These are phyloP conservation scores for Lineolata rhizophorae DNA, from an alignment of 495 filamentous ascomycete genomes.

Conservation along the genomic window DNA sequence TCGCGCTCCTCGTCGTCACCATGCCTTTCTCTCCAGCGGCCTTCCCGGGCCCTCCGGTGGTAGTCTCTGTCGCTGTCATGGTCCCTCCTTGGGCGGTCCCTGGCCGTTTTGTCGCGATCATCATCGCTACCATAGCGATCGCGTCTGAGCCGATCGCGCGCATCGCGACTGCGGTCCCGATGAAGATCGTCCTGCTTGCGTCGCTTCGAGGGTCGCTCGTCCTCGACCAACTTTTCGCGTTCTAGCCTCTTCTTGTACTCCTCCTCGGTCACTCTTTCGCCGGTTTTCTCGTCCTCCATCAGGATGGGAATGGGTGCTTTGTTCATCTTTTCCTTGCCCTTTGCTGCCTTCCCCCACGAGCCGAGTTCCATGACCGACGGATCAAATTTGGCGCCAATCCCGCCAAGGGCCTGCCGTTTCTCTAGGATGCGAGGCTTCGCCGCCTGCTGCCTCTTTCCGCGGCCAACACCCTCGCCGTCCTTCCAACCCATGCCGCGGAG, in stretches of 20 bases:
- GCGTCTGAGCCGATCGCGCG: too few relatives aligned
- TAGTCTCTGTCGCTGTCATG: too few relatives aligned
- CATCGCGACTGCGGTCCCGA: too few relatives aligned
- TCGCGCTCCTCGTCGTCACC: too few relatives aligned
- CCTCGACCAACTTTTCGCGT: slow-evolving; percentile 20
- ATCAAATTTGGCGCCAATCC: slow-evolving; percentile 62
- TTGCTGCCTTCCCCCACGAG: slow-evolving; percentile 48
- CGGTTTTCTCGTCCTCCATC: slow-evolving; percentile 42
- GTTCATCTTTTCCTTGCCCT: slow-evolving; percentile 31
- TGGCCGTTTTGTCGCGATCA: too few relatives aligned
- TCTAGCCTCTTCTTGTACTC: slow-evolving; percentile 27
- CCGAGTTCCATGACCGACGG: slow-evolving; percentile 51
- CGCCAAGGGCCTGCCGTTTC: slow-evolving; percentile 56
- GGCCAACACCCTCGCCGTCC: slow-evolving; percentile 52
- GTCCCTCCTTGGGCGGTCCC: too few relatives aligned
- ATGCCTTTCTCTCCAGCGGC: too few relatives aligned
- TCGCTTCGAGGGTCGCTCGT: too few relatives aligned
- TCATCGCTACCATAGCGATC: too few relatives aligned
- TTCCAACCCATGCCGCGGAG: slow-evolving; percentile 88
- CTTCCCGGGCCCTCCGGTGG: too few relatives aligned
- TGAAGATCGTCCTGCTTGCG: too few relatives aligned
- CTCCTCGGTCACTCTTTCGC: slow-evolving; percentile 41
- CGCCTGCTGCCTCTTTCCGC: slow-evolving; percentile 24
- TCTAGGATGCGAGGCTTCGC: slow-evolving; percentile 28
- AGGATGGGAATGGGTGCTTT: slow-evolving; percentile 43